Percentiles rank a stretch among this genome's conserved stretches.
Conservation (phyloP, 169 alveolate species). For the Plasmodium cynomolgi region DNA sequence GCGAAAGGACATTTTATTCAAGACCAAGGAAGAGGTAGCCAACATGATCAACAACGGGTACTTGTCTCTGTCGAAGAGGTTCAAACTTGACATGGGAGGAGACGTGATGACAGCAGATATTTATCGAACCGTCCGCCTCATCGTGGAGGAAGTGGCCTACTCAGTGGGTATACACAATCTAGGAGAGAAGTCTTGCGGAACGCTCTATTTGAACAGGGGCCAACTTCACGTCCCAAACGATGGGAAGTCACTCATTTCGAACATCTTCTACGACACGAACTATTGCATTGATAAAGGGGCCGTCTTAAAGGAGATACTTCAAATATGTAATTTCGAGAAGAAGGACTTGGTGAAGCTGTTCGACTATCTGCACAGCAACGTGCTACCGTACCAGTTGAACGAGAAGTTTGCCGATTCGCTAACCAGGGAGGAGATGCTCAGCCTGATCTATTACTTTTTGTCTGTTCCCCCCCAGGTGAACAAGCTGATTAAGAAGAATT, state of each 20-base stretch:
- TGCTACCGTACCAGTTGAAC: slow-evolving; percentile 42
- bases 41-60: neutral
- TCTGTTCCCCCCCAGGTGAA: slow-evolving; percentile 38
- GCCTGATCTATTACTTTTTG: slow-evolving; percentile 17
- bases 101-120: slow-evolving; percentile 30
- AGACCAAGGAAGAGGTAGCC: slow-evolving; percentile 6
- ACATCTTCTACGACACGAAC: slow-evolving; percentile 22
- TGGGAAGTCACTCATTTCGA: slow-evolving; percentile 22
- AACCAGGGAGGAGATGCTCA: slow-evolving; percentile 9
- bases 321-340: slow-evolving; percentile 26
- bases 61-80: slow-evolving; percentile 14
- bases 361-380: slow-evolving; percentile 4
- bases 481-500: neutral
- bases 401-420: slow-evolving; percentile 2
- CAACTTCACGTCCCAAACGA: slow-evolving; percentile 35
- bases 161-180: slow-evolving; percentile 33
- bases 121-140: slow-evolving; percentile 7
- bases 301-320: slow-evolving; percentile 10
- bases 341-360: slow-evolving; percentile 27
- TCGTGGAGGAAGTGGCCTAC: slow-evolving; percentile 26
- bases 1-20: slow-evolving; percentile 53
- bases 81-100: slow-evolving; percentile 23
- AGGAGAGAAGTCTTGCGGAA: slow-evolving; percentile 4
- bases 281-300: slow-evolving; percentile 39
- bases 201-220: slow-evolving; percentile 22